phyloP scores from a whole-genome alignment of 768 basidiomycete genomes.

The Rhizopogon vulgaris region DNA sequence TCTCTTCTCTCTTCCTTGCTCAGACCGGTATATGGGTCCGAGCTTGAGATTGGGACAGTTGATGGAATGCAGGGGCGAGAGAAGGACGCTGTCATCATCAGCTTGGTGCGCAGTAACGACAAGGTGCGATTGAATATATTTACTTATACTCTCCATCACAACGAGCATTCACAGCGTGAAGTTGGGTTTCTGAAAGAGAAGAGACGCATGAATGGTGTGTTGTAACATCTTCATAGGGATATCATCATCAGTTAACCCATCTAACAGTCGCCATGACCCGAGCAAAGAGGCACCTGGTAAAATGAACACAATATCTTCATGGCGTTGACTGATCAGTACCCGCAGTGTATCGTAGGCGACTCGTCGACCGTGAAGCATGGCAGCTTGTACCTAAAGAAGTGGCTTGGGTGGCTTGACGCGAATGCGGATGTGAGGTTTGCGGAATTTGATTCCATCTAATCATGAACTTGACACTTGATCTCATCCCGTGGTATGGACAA shows the following conservation, averaged over 20 bases:
- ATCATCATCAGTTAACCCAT: background rate
- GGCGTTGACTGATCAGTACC: background rate
- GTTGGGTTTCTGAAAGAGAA: slow-evolving; percentile 95
- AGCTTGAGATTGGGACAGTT: slow-evolving; percentile 88
- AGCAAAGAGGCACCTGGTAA: slow-evolving; percentile 79
- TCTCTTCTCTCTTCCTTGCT: slow-evolving; percentile 74
- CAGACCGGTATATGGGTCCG: slow-evolving; percentile 57
- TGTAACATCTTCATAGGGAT: background rate
- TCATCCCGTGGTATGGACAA: background rate
- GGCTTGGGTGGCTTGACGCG: slow-evolving; percentile 86
- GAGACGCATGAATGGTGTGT: slow-evolving; percentile 77
- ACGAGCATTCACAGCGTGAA: slow-evolving; percentile 48
- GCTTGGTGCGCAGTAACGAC: slow-evolving; percentile 88
- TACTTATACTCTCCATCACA: slow-evolving; percentile 4
- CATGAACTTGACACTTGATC: background rate
- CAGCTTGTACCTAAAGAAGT: slow-evolving; percentile 75
- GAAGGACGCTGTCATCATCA: slow-evolving; percentile 90
- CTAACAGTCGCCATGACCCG: slow-evolving; percentile 84
- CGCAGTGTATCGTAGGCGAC: slow-evolving; percentile 88
- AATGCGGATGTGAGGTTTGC: slow-evolving; percentile 90
- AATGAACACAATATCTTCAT: slow-evolving; percentile 19
- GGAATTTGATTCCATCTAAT: slow-evolving; percentile 44
- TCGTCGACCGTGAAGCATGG: slow-evolving; percentile 88
- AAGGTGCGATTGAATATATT: slow-evolving; percentile 38
- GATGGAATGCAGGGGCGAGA: slow-evolving; percentile 98